A percentile compares a stretch with the other conserved stretches of the same genome.
Conservation (phyloP, 176 grass and related monocot genomes). For the Carex parvula region DNA sequence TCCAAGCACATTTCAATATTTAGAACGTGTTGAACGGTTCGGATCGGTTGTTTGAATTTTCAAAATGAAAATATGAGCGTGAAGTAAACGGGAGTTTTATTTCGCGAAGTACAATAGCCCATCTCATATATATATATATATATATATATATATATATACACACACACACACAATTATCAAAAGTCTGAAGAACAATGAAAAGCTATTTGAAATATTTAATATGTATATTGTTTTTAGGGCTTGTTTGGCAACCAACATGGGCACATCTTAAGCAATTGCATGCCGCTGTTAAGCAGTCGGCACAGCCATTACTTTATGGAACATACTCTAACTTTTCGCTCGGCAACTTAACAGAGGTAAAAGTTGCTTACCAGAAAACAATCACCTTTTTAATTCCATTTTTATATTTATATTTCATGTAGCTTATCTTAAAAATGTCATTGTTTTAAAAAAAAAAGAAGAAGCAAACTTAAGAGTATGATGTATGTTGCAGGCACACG, state of each 20-base stretch:
- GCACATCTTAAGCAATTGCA: conserved; percentile 85
- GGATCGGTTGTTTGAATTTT: too few species aligned
- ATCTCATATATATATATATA: too few species aligned
- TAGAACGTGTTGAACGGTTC: too few species aligned
- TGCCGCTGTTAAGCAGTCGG: conserved; percentile 52
- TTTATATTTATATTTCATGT: background rate
- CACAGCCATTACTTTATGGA: conserved; percentile 61
- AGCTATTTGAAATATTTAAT: background rate
- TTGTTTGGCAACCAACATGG: conserved; percentile 91
- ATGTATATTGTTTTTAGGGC: conserved; percentile 37
- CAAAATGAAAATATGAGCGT: too few species aligned
- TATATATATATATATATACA: too few species aligned
- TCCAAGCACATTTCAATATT: too few species aligned
- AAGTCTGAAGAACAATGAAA: background rate
- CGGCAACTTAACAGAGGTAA: conserved; percentile 74
- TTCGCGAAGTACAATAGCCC: too few species aligned
- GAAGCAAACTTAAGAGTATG: conserved; percentile 18
- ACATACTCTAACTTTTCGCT: conserved; percentile 57
- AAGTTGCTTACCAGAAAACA: background rate
- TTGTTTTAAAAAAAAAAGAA: conserved; percentile 14
- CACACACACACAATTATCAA: background rate
- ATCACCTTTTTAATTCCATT: background rate
- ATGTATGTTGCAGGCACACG: conserved; percentile 59
- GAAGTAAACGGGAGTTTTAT: too few species aligned
- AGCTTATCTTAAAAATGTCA: background rate